phyloP scores from a whole-genome alignment of 805 yeast species.

The Metschnikowia sp. region DNA sequence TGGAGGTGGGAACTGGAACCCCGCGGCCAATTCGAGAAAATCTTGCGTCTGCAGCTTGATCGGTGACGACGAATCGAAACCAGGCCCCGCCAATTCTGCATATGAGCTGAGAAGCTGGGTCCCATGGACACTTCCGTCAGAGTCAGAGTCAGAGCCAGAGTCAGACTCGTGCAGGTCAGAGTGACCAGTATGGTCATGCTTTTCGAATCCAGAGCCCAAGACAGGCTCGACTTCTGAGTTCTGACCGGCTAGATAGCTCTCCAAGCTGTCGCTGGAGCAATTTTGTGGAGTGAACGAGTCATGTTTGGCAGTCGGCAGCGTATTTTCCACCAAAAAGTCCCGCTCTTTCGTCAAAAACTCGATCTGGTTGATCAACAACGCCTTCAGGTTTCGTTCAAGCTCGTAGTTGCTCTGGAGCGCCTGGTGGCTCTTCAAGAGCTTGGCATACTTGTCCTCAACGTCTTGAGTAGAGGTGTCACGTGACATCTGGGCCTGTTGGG shows the following conservation, averaged over 20 bases:
- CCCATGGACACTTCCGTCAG: slow-evolving; percentile 20
- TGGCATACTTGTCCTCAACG: slow-evolving; percentile 24
- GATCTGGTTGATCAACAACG: slow-evolving; percentile 51
- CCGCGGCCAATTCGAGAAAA: not conserved
- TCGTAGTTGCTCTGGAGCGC: slow-evolving; percentile 49
- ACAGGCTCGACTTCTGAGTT: not conserved
- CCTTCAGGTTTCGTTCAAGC: slow-evolving; percentile 50
- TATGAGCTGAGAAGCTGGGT: slow-evolving; percentile 23
- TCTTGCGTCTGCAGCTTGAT: slow-evolving; percentile 16
- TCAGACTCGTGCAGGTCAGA: not conserved
- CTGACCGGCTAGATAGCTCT: not conserved
- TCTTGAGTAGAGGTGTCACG: slow-evolving; percentile 5
- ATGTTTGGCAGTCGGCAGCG: slow-evolving; percentile 4
- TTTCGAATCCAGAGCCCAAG: not conserved
- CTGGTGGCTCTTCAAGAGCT: slow-evolving; percentile 32
- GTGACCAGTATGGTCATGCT: not conserved
- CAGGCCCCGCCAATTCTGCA: slow-evolving; percentile 16
- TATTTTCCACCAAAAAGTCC: slow-evolving; percentile 12
- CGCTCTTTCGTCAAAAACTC: slow-evolving; percentile 44
- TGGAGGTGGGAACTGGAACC: slow-evolving; percentile 5
- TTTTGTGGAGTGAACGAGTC: not conserved
- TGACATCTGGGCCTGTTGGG: not conserved
- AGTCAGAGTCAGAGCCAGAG: slow-evolving; percentile 16
- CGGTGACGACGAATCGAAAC: slow-evolving; percentile 27
- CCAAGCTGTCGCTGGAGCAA: not conserved